Conservation (phyloP, 495 filamentous ascomycete species). For the Penicillium silybi region DNA sequence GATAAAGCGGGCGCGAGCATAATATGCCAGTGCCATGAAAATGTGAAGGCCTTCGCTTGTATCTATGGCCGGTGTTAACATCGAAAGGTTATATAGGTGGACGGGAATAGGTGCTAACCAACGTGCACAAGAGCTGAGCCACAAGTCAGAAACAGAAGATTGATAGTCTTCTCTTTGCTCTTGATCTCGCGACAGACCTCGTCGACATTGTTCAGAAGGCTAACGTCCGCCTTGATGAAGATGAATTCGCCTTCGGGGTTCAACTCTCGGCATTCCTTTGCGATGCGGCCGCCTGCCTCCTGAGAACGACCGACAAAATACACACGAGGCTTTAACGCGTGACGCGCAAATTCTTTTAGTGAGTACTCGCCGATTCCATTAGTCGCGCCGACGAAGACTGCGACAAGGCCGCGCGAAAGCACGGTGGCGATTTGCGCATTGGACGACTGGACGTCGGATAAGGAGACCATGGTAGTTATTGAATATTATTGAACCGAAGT, state of each 20-base stretch:
- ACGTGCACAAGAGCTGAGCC: constrained; percentile 9
- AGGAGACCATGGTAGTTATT: background rate
- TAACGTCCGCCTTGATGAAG: constrained; percentile 58
- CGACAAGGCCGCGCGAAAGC: background rate
- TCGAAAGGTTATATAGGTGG: background rate
- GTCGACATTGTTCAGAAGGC: constrained; percentile 56
- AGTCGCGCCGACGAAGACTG: background rate
- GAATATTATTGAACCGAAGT: no score
- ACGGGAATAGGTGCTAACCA: constrained; percentile 11
- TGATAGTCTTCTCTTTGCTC: constrained; percentile 49
- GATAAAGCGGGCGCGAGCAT: constrained; percentile 62
- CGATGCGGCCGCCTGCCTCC: constrained; percentile 40
- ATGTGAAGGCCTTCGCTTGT: constrained; percentile 57
- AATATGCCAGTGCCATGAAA: constrained; percentile 54
- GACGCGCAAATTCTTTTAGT: constrained; percentile 48
- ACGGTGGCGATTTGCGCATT: background rate
- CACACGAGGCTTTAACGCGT: constrained; percentile 35
- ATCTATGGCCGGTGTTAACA: constrained; percentile 24
- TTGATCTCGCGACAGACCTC: constrained; percentile 54
- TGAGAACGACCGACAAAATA: constrained; percentile 50
- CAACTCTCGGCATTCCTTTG: constrained; percentile 32
- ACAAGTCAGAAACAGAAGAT: constrained; percentile 54
- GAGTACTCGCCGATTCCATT: constrained; percentile 10
- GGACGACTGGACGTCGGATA: background rate
- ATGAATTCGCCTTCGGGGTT: constrained; percentile 34